These are phyloP conservation scores for Phytophthora pistaciae DNA, from an alignment of 352 stramenopile species.

Conservation along the genomic window DNA sequence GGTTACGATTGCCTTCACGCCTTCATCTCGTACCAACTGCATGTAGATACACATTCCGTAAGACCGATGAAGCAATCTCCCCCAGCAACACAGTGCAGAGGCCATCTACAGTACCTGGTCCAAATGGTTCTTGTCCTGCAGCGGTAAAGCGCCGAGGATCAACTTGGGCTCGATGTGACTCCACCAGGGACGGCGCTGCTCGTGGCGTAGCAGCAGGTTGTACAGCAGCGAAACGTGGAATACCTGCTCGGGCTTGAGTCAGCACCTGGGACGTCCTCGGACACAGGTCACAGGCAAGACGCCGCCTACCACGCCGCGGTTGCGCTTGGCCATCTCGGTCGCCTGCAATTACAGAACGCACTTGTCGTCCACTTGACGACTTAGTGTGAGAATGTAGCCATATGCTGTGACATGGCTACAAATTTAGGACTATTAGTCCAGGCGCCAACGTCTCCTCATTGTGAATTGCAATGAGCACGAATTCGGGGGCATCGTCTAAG, in stretches of 20 bases:
- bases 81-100: not conserved
- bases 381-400: not conserved
- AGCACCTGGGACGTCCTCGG: not conserved
- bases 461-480: constrained; percentile 9
- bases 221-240: constrained; percentile 87
- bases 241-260: constrained; percentile 35
- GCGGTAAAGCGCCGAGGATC: constrained; percentile 74
- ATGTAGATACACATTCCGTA: constrained; percentile 1
- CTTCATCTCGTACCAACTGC: constrained; percentile 61
- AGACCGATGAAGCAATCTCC: not conserved
- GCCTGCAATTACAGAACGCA: not conserved
- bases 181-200: constrained; percentile 74
- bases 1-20: constrained; percentile 76
- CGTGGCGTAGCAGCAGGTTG: constrained; percentile 65
- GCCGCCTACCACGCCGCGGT: constrained; percentile 37
- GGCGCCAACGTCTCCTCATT: not conserved
- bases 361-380: not conserved
- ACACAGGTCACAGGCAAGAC: no score
- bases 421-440: not conserved
- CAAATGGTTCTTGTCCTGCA: constrained; percentile 68
- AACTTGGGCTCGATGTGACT: constrained; percentile 68
- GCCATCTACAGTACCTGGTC: constrained; percentile 26
- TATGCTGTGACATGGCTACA: constrained; percentile 1
- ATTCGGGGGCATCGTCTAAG: not conserved
- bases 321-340: constrained; percentile 17